phyloP scores from a whole-genome alignment of 345 rosid genomes.

The Lepidium sativum region DNA sequence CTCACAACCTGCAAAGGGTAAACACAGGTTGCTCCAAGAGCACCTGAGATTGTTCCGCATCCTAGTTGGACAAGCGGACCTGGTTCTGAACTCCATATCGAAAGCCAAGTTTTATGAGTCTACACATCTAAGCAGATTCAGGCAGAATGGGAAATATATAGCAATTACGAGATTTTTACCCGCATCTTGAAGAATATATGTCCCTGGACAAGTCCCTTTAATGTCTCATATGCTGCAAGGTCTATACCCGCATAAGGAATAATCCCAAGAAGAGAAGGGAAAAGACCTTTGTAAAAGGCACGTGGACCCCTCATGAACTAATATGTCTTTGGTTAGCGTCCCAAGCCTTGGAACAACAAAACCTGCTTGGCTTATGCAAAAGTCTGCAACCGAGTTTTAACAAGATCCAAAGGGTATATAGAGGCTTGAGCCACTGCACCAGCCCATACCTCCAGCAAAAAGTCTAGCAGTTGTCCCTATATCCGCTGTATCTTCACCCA shows the following conservation, averaged over 20 bases:
- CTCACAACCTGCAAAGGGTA: constrained; percentile 93
- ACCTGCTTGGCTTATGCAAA: constrained; percentile 50
- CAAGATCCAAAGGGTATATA: constrained; percentile 86
- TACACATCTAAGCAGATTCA: neutral
- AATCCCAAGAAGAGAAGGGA: constrained; percentile 84
- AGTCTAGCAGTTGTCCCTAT: constrained; percentile 61
- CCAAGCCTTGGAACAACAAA: constrained; percentile 45
- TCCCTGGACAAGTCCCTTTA: constrained; percentile 79
- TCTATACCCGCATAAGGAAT: constrained; percentile 95
- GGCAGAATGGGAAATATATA: neutral
- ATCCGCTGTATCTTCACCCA: constrained; percentile 45
- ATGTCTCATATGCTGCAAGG: constrained; percentile 82
- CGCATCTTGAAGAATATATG: constrained; percentile 52
- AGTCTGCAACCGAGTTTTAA: constrained; percentile 88
- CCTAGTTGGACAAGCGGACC: constrained; percentile 87
- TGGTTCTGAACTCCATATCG: constrained; percentile 42
- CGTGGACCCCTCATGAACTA: constrained; percentile 81
- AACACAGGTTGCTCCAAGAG: constrained; percentile 89
- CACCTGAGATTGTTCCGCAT: constrained; percentile 81
- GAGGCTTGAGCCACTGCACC: constrained; percentile 91
- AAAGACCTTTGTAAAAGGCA: constrained; percentile 77
- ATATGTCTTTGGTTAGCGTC: constrained; percentile 56
- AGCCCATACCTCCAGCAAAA: constrained; percentile 77
- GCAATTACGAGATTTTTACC: constrained; percentile 34
- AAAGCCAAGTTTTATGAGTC: neutral